phyloP scores from a whole-genome alignment of 2,329 filamentous ascomycete genomes.

The Phyllosticta paracitricarpa region DNA sequence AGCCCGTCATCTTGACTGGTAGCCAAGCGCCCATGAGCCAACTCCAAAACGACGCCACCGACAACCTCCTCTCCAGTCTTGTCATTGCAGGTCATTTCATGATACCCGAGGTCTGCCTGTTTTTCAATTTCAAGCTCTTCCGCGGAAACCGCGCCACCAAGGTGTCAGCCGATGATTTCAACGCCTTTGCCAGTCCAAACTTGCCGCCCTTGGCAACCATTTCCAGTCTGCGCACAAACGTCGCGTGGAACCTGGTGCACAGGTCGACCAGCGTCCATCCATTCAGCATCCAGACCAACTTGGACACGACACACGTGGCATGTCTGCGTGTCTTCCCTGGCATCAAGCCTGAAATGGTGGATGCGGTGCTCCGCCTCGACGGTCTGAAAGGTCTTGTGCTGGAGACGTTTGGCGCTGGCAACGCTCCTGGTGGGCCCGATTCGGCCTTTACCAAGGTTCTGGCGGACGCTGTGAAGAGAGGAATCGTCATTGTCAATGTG shows the following conservation, averaged over 20 bases:
- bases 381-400: slow-evolving; percentile 72
- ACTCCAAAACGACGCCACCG: slow-evolving; percentile 81
- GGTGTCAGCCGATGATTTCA: slow-evolving; percentile 74
- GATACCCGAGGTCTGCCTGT: slow-evolving; percentile 86
- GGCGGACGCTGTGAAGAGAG: slow-evolving; percentile 64
- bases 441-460: slow-evolving; percentile 71
- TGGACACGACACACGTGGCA: slow-evolving; percentile 81
- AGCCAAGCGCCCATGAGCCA: slow-evolving; percentile 72
- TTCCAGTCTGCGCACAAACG: slow-evolving; percentile 68
- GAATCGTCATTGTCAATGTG: slow-evolving; percentile 80
- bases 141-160: slow-evolving; percentile 84
- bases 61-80: slow-evolving; percentile 79
- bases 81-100: slow-evolving; percentile 88
- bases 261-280: slow-evolving; percentile 64
- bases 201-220: slow-evolving; percentile 71
- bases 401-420: slow-evolving; percentile 89
- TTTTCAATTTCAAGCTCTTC: slow-evolving; percentile 87
- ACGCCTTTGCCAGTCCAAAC: slow-evolving; percentile 85
- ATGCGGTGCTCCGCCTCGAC: slow-evolving; percentile 68
- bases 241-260: slow-evolving; percentile 69
- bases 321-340: slow-evolving; percentile 86
- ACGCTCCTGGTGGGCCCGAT: slow-evolving; percentile 73
- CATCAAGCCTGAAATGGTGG: slow-evolving; percentile 87
- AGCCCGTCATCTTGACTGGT: slow-evolving; percentile 76
- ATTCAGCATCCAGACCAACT: slow-evolving; percentile 62